Base-by-base conservation (phyloP, 352 stramenopile genomes). In the Thraustochytrium striatum region DNA sequence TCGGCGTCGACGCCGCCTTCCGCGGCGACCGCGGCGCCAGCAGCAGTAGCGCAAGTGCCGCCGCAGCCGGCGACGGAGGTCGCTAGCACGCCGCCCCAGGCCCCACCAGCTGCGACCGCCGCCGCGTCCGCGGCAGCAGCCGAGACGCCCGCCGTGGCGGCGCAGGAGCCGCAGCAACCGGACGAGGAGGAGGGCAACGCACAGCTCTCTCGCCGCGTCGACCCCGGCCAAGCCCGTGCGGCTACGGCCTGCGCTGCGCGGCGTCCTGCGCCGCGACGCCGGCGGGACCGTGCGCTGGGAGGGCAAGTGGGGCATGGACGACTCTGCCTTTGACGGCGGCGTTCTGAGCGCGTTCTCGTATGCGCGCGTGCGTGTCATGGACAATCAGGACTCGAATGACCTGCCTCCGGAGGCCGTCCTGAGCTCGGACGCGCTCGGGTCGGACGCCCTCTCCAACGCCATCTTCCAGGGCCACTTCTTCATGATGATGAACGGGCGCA, bases 221-320 rank as follows among this genome's bases (percentile, higher is more conserved):
- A 75, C 65, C 1, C 65, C 65, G 21, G 32, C 65, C 39, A 75
- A 75, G 41, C 43, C 65, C 16, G 65, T 38, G 0, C 43, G 43
- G 19, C 65, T 75, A 7, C n/a, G 65, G n/a, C 65, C 65, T 16
- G 65, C 65, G 21, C 65, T 75, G 44, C 65, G 65, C 50, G 65
- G 65, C 28, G 39, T 75, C 3, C 65, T 75, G 11, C 41, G 39
- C 8, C 44, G 44, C 0, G 47, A 55, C 47, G 9, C 25, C 21
- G 44, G 44, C 11, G 39, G 16, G 41, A 2, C 52, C 1, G 65
- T 75, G 11, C 38, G 16, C 1, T 80, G 70, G 70, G 70, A 80
- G 35, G 70, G 70, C 13, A 30, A 57, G 21, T 80, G 70, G 70
- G 70, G 70, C 28, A 80, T 80, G 70, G 58, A 69, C 47, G 70